Base-by-base conservation (phyloP, 2,329 filamentous ascomycete species). In the Penicillium fuscoglaucum region DNA sequence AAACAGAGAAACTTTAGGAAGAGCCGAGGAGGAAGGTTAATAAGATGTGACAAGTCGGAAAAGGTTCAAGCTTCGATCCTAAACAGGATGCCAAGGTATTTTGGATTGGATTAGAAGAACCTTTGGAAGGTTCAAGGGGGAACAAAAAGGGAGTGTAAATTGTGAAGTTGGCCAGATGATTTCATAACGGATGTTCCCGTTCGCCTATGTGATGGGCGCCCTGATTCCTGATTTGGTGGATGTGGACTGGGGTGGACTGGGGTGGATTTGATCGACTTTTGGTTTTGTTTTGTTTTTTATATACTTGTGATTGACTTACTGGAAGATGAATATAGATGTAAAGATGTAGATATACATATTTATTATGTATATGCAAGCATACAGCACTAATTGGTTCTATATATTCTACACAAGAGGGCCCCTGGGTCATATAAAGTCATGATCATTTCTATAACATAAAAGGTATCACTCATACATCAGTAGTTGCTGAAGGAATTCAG, bases 111-210 rank as follows among this genome's bases (percentile, higher is more conserved):
- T n/a, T 35, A 24, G n/a, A n/a, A 45, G 1, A 13, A 29, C 5
- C 5, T n/a, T 40, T 21, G 21, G 21, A 26, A 43, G 28, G 28
- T 46, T 33, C 2, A 47, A 15, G 29, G 17, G 45, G 13, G 7
- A 9, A 31, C 35, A 19, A n/a, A n/a, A 19, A 12, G 19, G 19
- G 26, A n/a, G 12, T 33, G 28, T 33, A 33, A 31, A 33, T 37
- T 48, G 46, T 35, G 28, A 45, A 52, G 40, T 26, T 29, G 33
- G 3, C 24, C 52, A 37, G 37, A 65, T 66, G 62, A 65, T 65
- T 60, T 65, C 64, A 66, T 61, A 56, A 57, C 17, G 49, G 19
- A 24, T 35, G 29, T 47, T 53, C 24, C 40, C 40, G 24, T 50
- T 24, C 39, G 39, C 39, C 24, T 31, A 48, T 15, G 29, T 21